These are phyloP conservation scores for Alternaria conjuncta DNA, from an alignment of 2,329 filamentous ascomycete species.

Conservation along the genomic window DNA sequence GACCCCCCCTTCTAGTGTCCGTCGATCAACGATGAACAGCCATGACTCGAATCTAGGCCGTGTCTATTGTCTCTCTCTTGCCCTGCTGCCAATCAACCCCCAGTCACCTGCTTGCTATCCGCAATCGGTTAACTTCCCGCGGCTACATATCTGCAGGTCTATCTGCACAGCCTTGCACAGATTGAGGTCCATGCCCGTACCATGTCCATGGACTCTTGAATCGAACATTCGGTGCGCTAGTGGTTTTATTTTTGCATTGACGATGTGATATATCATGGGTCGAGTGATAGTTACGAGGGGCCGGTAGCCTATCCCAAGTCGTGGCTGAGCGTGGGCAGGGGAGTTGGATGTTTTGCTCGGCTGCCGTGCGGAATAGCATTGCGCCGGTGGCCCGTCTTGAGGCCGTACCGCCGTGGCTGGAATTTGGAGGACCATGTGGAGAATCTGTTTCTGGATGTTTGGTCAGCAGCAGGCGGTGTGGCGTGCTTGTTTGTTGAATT, in stretches of 20 bases:
- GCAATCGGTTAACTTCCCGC: constrained; percentile 18
- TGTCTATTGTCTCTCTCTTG: background rate
- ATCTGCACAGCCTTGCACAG: constrained; percentile 15
- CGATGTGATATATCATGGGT: background rate
- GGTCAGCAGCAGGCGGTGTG: constrained; percentile 18
- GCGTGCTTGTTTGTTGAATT: constrained; percentile 12
- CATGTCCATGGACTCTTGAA: constrained; percentile 14
- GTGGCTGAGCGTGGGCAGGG: background rate
- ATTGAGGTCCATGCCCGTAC: constrained; percentile 11
- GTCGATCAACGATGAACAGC: constrained; percentile 1
- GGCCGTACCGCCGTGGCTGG: background rate
- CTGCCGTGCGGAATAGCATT: constrained; percentile 7
- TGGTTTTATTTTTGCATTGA: constrained; percentile 1
- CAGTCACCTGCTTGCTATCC: constrained; percentile 7
- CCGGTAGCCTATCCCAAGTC: constrained; percentile 1
- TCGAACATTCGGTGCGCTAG: constrained; percentile 19
- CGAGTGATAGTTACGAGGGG: background rate
- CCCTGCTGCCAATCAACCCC: constrained; percentile 4
- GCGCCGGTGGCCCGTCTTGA: constrained; percentile 1
- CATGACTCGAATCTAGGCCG: constrained; percentile 8
- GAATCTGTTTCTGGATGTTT: background rate
- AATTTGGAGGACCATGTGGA: constrained; percentile 1
- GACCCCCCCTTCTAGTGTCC: background rate
- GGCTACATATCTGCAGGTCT: constrained; percentile 21
- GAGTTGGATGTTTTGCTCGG: background rate